Conservation (phyloP, 2,329 filamentous ascomycete genomes). For the Atkinsonella hypoxylon region DNA sequence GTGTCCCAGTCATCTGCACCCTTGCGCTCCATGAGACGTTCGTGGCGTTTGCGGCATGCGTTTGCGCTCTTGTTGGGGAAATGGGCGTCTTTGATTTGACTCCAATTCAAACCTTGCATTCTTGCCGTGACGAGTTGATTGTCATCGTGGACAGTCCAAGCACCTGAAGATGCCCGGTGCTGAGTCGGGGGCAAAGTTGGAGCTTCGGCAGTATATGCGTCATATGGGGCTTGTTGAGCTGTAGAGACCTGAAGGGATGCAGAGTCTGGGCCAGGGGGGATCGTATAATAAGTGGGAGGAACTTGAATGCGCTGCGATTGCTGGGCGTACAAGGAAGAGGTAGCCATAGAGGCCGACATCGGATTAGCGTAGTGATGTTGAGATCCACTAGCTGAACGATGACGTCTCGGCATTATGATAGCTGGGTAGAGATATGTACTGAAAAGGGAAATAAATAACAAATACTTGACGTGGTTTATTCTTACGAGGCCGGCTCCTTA, state of each 20-base stretch:
- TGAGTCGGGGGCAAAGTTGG: slow-evolving; percentile 31
- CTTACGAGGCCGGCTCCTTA: slow-evolving; percentile 7
- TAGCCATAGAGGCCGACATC: slow-evolving; percentile 28
- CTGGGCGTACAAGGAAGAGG: slow-evolving; percentile 30
- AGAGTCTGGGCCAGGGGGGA: slow-evolving; percentile 22
- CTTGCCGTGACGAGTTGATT: slow-evolving; percentile 59
- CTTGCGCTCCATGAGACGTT: slow-evolving; percentile 66
- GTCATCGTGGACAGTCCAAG: slow-evolving; percentile 67
- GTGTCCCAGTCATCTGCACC: slow-evolving; percentile 70
- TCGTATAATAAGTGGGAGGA: slow-evolving; percentile 27
- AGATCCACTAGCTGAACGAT: slow-evolving; percentile 25
- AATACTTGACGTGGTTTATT: slow-evolving; percentile 1
- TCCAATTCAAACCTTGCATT: slow-evolving; percentile 70
- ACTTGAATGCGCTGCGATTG: slow-evolving; percentile 28
- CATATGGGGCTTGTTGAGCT: slow-evolving; percentile 21
- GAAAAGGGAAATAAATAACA: slow-evolving; percentile 5
- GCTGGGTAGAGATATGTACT: slow-evolving; percentile 3
- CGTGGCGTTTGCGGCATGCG: slow-evolving; percentile 81
- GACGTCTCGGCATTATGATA: slow-evolving; percentile 34
- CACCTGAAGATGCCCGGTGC: slow-evolving; percentile 47
- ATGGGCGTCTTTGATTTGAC: slow-evolving; percentile 62
- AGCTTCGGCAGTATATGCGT: slow-evolving; percentile 25
- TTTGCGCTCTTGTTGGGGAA: slow-evolving; percentile 71
- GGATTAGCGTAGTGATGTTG: slow-evolving; percentile 21
- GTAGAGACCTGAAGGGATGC: slow-evolving; percentile 12